Base-by-base conservation (phyloP, 768 basidiomycete genomes). In the Rhodocollybia butyracea region DNA sequence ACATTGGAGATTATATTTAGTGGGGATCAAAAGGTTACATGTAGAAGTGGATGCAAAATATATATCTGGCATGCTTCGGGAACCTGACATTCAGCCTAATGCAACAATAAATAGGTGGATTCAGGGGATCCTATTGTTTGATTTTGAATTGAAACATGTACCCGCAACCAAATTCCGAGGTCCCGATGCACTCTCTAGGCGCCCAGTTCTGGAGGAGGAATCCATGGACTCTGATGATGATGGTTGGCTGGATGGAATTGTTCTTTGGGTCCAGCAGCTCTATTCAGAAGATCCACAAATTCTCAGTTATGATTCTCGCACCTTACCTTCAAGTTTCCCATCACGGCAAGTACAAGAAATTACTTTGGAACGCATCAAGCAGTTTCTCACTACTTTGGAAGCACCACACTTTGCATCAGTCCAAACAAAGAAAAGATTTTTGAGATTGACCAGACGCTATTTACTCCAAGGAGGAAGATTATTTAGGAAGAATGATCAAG, bases 121-220 rank as follows among this genome's bases (percentile, higher is more conserved):
- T 8, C n/a, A 17, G 12, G 40, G n/a, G 10, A 41, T 41, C 2
- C 40, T n/a, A 41, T 21, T 41, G 10, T 41, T 41, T 5, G 54
- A 72, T 51, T 75, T 76, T 41, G 57, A 57, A 15, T 54, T 76
- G 0, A 27, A 58, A 2, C 73, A 76, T 47, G 63, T 76, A 1
- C 74, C 73, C 1, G 73, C 60, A 3, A 56, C 58, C 0, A 46
- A 52, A 30, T 69, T 70, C 52, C 56, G 55, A 47, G 72, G 67
- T 7, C 69, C 74, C 3, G 74, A 74, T 59, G 71, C 58, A 0
- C 48, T 76, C 15, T 75, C 74, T 3, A 30, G 67, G 40, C 46
- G 62, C 39, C 30, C 40, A 2, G 59, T 42, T 40, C 60, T 30
- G 11, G 64, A 62, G 19, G 61, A 61, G 24, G 56, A 59, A 31